Evolutionary conservation across 495 filamentous ascomycete species (phyloP).

Genomic region (Penicillium antarcticum): DNA sequence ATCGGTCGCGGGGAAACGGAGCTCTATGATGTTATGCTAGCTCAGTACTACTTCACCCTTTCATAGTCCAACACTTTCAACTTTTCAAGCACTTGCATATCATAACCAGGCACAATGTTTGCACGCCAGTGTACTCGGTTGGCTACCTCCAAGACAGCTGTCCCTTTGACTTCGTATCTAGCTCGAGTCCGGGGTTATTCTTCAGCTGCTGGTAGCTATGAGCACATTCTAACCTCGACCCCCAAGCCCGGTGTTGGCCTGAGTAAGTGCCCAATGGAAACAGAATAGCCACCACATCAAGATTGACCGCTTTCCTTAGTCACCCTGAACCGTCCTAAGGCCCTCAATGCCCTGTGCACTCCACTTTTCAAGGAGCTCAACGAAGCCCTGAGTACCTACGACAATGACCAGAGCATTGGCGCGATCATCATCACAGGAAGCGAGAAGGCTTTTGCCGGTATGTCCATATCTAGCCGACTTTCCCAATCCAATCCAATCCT

Average conservation of each 20-base stretch:
- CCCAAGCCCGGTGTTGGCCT: slow-evolving; percentile 87
- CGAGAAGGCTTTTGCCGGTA: slow-evolving; percentile 80
- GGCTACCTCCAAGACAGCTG: slow-evolving; percentile 52
- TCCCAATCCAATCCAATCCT: too few relatives aligned
- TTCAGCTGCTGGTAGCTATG: slow-evolving; percentile 58
- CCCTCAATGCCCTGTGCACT: slow-evolving; percentile 85
- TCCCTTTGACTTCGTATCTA: slow-evolving; percentile 43
- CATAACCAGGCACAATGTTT: slow-evolving; percentile 42
- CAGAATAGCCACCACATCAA: background rate
- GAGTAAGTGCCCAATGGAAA: slow-evolving; percentile 50
- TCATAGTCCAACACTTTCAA: background rate
- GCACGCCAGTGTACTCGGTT: slow-evolving; percentile 56
- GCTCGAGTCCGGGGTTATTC: slow-evolving; percentile 54
- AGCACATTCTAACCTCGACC: slow-evolving; percentile 73
- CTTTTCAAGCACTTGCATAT: background rate
- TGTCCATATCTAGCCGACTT: background rate
- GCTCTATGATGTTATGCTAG: slow-evolving; percentile 11
- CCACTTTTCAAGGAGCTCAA: slow-evolving; percentile 91
- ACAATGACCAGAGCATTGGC: slow-evolving; percentile 63
- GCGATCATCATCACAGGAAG: slow-evolving; percentile 86
- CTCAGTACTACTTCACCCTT: background rate
- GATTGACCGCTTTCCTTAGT: slow-evolving; percentile 47
- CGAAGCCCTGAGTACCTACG: slow-evolving; percentile 68
- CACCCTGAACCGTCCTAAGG: slow-evolving; percentile 92
- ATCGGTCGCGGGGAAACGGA: slow-evolving; percentile 27